These are phyloP conservation scores for Silene latifolia DNA, from an alignment of 148 eudicot genomes.

Conservation along the genomic window DNA sequence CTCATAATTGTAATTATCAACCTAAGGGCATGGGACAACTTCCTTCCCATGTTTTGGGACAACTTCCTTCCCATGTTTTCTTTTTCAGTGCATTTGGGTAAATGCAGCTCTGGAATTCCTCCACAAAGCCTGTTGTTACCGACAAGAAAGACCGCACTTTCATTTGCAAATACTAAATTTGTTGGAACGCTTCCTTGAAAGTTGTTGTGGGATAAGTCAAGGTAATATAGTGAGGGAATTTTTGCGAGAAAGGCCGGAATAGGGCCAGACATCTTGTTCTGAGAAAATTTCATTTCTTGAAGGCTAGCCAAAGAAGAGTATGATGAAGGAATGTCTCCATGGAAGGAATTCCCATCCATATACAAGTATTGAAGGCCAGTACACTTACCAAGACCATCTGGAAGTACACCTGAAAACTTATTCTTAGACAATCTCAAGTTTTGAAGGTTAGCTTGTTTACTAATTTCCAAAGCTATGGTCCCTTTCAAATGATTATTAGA, in stretches of 20 bases:
- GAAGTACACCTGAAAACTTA: conserved; percentile 33
- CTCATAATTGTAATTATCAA: background rate
- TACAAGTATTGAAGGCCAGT: conserved; percentile 13
- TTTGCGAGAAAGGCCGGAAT: conserved; percentile 30
- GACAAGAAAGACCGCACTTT: background rate
- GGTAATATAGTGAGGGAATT: conserved; percentile 17
- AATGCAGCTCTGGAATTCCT: conserved; percentile 23
- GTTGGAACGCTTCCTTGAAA: conserved; percentile 5
- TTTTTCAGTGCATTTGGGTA: conserved; percentile 29
- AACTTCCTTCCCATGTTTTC: background rate
- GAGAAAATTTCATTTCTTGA: conserved; percentile 29
- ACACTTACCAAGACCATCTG: conserved; percentile 26
- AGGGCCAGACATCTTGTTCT: conserved; percentile 33
- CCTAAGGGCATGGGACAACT: background rate
- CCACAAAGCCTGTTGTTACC: conserved; percentile 31
- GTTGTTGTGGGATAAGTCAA: background rate
- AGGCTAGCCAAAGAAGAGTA: conserved; percentile 24
- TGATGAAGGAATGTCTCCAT: conserved; percentile 31
- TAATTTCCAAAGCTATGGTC: conserved; percentile 18
- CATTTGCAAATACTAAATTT: background rate
- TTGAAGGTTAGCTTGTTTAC: conserved; percentile 20
- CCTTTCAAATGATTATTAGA: conserved; percentile 30
- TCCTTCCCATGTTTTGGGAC: too few species aligned
- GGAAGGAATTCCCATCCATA: too few species aligned
- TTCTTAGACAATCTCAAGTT: conserved; percentile 27